Conservation (phyloP, 805 yeast genomes). For the Kodamaea restingae region DNA sequence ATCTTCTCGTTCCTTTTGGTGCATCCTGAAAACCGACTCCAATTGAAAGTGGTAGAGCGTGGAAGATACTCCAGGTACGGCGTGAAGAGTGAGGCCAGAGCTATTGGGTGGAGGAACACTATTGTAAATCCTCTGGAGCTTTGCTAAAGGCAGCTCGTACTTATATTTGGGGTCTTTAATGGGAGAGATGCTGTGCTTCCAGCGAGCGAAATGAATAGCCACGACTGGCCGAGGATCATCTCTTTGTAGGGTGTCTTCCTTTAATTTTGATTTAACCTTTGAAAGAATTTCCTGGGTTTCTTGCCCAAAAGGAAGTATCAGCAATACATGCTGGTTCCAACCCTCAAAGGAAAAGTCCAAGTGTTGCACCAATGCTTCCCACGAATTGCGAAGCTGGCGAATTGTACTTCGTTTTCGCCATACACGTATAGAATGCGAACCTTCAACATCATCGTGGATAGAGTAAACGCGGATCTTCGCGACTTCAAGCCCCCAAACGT, state of each 20-base stretch:
- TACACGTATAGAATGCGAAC: conserved; percentile 25
- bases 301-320: conserved; percentile 2
- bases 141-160: conserved; percentile 1
- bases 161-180: conserved; percentile 8
- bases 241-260: too few species aligned
- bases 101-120: conserved; percentile 27
- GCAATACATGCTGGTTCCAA: conserved; percentile 25
- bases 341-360: conserved; percentile 40
- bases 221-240: too few species aligned
- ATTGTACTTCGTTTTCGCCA: conserved; percentile 37
- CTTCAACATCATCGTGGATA: conserved; percentile 43
- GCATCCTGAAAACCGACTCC: conserved; percentile 59
- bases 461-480: conserved; percentile 44
- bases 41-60: conserved; percentile 54
- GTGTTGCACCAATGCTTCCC: conserved; percentile 35
- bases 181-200: conserved; percentile 17
- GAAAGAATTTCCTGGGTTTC: too few species aligned
- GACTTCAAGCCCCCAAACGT: conserved; percentile 6
- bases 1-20: conserved; percentile 44
- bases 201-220: conserved; percentile 23
- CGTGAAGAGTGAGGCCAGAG: background rate
- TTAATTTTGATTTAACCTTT: too few species aligned
- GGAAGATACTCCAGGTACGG: conserved; percentile 45
- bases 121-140: conserved; percentile 33
- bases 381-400: conserved; percentile 22